A percentile compares a stretch with the other conserved stretches of the same genome.
Evolutionary conservation across 208 protist species (phyloP).

Genomic region (Wallacemonas sp.): DNA sequence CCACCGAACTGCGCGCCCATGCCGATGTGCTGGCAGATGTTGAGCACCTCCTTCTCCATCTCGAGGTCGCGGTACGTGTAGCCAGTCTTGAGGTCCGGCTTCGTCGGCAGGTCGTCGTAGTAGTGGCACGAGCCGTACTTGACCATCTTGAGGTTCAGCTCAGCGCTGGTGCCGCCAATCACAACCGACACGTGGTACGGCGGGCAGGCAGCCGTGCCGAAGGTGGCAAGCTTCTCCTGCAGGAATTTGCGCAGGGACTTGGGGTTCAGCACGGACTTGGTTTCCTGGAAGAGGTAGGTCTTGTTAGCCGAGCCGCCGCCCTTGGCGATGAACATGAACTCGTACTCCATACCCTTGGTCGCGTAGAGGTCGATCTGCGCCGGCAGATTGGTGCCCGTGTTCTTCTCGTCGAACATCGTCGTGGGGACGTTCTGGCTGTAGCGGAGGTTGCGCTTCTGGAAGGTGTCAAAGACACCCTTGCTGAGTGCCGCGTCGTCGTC

Average conservation of each 20-base stretch:
- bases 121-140: conserved; percentile 95
- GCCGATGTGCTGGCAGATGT: conserved; percentile 89
- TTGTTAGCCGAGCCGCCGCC: conserved; percentile 98
- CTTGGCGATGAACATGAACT: conserved; percentile 97
- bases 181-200: conserved; percentile 97
- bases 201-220: conserved; percentile 97
- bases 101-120: conserved; percentile 95
- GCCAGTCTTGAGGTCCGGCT: conserved; percentile 69
- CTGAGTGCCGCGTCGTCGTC: conserved; percentile 94
- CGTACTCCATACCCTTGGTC: conserved; percentile 93
- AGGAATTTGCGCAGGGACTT: conserved; percentile 92
- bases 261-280: conserved; percentile 95
- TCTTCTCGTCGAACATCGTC: conserved; percentile 97
- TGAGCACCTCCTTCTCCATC: conserved; percentile 88
- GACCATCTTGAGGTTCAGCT: conserved; percentile 96
- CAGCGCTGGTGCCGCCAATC: conserved; percentile 96
- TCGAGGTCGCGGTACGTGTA: conserved; percentile 95
- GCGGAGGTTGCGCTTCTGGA: conserved; percentile 94
- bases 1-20: conserved; percentile 98
- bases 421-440: conserved; percentile 95
- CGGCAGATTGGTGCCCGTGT: conserved; percentile 97
- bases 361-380: conserved; percentile 97
- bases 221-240: conserved; percentile 90
- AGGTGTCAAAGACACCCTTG: conserved; percentile 94
- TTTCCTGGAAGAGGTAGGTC: conserved; percentile 96